Conservation (phyloP, 2,329 filamentous ascomycete species). For the Calonectria henricotiae region DNA sequence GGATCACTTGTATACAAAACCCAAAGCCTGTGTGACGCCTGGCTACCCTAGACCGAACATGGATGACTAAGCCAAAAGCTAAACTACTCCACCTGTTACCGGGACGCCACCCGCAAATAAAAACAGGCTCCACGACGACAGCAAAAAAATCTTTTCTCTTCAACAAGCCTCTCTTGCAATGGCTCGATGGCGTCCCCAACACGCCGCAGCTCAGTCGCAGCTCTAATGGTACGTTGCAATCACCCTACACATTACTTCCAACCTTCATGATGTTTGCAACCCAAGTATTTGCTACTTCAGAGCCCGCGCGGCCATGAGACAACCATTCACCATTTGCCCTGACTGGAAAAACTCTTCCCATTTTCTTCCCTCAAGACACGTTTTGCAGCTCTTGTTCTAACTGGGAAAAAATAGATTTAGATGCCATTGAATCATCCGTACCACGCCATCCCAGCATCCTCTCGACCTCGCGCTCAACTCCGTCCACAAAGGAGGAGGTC, state of each 20-base stretch:
- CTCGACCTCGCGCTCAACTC: not conserved
- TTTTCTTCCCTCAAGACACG: not conserved
- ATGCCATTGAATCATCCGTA: too few species aligned
- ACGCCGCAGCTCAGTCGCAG: not conserved
- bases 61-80: not conserved
- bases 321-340: slow-evolving; percentile 21
- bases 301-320: slow-evolving; percentile 21
- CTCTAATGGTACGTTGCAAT: not conserved
- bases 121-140: not conserved
- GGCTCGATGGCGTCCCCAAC: not conserved
- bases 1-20: too few species aligned
- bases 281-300: slow-evolving; percentile 27
- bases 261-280: slow-evolving; percentile 17
- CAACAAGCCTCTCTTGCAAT: not conserved
- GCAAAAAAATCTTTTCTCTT: not conserved
- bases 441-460: not conserved
- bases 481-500: too few species aligned
- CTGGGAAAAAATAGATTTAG: not conserved
- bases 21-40: too few species aligned
- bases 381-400: not conserved
- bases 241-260: not conserved
- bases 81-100: not conserved
- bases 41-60: not conserved
- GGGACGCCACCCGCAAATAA: not conserved
- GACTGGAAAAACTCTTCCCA: slow-evolving; percentile 3